A percentile compares a stretch with the other conserved stretches of the same genome.
These are phyloP conservation scores for Colletotrichum lentis DNA, from an alignment of 2,329 filamentous ascomycete genomes.

Conservation along the genomic window DNA sequence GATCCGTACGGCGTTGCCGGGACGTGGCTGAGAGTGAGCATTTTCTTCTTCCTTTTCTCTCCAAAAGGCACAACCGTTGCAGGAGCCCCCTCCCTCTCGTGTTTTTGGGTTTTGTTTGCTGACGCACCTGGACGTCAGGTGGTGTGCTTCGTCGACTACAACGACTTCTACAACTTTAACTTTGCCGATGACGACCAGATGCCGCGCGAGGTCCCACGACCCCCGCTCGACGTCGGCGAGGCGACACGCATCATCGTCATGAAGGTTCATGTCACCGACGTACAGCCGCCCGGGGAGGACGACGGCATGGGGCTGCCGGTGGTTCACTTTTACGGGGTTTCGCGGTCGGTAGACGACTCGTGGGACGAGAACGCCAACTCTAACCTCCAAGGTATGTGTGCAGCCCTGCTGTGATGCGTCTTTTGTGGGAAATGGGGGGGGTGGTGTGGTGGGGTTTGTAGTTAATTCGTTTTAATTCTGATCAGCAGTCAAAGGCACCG, in stretches of 20 bases:
- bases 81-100: too few relatives aligned
- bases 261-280: conserved; percentile 67
- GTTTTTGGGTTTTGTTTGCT: neutral
- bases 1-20: conserved; percentile 79
- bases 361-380: conserved; percentile 76
- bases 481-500: conserved; percentile 58
- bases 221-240: conserved; percentile 68
- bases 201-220: conserved; percentile 51
- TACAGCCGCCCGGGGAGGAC: conserved; percentile 66
- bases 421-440: conserved; percentile 15
- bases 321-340: conserved; percentile 72
- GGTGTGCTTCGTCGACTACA: conserved; percentile 69
- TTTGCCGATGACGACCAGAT: conserved; percentile 60
- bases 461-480: conserved; percentile 27
- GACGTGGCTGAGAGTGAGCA: conserved; percentile 71
- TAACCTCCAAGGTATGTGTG: conserved; percentile 65
- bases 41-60: neutral
- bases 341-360: conserved; percentile 67
- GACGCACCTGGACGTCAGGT: conserved; percentile 43
- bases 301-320: conserved; percentile 68
- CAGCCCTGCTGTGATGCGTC: conserved; percentile 31
- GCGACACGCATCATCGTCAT: conserved; percentile 76
- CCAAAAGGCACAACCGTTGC: too few relatives aligned
- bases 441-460: neutral
- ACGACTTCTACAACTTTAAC: conserved; percentile 77